A percentile compares a stretch with the other conserved stretches of the same genome.
These are phyloP conservation scores for Phytopythium oedochilum DNA, from an alignment of 352 stramenopile genomes.

Conservation along the genomic window DNA sequence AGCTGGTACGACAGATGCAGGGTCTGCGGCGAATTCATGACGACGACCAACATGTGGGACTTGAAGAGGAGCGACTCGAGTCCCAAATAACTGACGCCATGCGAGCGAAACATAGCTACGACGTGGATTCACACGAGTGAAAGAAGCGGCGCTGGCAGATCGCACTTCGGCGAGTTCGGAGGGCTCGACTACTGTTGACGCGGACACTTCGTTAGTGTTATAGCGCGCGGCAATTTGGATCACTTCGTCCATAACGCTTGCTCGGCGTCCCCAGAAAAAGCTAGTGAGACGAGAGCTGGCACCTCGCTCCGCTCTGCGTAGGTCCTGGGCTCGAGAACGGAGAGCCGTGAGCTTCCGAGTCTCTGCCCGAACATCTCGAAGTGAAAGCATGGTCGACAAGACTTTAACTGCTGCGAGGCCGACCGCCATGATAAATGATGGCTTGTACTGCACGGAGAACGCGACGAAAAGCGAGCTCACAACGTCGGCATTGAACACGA, in stretches of 20 bases:
- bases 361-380: conserved; percentile 7
- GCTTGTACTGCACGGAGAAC: conserved; percentile 37
- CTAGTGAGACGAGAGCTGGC: conserved; percentile 1
- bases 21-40: too few species aligned
- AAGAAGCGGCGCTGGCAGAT: not conserved
- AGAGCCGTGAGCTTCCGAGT: not conserved
- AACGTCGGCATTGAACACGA: conserved; percentile 37
- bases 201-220: not conserved
- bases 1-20: too few species aligned
- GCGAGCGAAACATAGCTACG: not conserved
- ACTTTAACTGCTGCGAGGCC: conserved; percentile 18
- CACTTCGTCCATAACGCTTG: not conserved
- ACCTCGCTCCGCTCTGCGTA: not conserved
- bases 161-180: not conserved
- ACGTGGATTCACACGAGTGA: not conserved
- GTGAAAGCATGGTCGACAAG: conserved; percentile 8
- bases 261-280: not conserved
- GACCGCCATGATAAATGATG: conserved; percentile 19
- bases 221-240: not conserved
- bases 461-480: conserved; percentile 37
- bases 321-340: not conserved
- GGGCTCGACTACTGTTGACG: not conserved
- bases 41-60: not conserved
- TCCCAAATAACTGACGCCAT: not conserved
- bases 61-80: not conserved